Evolutionary conservation across 345 rosid genomes (phyloP), one percentile per base, ranked within the genome.

Genomic region (Nephelium lappaceum): DNA sequence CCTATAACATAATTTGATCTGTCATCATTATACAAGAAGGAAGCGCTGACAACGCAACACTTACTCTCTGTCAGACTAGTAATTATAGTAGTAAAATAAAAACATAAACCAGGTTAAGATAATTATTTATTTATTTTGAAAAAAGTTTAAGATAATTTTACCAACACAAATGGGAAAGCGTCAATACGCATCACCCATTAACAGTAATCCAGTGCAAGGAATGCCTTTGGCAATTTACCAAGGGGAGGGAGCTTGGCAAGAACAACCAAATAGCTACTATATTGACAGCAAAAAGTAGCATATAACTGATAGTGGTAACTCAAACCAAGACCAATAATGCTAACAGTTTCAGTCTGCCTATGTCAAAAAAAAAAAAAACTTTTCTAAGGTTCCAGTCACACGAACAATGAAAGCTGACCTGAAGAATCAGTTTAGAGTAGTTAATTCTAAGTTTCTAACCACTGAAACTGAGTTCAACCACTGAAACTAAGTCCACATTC

Each of bases 321-420:
- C 49, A 72, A 58, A 60, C 36, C 58, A 70, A 49, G 73, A 41
- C 71, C 41, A 49, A 70, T 41, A 24, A 51, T 15, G 16, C n/a
- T 15, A 51, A 51, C 16, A 51, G n/a, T 15, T 15, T 51, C n/a
- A 16, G 7, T 51, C 57, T 15, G n/a, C 16, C 16, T 15, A 51
- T n/a, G 57, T 51, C n/a, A 51, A 31, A 31, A 31, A n/a, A n/a
- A n/a, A n/a, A 57, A 58, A 19, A 58, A n/a, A 58, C 25, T n/a
- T 19, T 1, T 8, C 4, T 21, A 7, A 19, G 25, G 25, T 19
- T 58, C 25, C 3, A 9, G 25, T 8, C 25, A 21, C 25, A 5
- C n/a, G 10, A 58, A 58, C 9, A 58, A 11, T 8, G 25, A 58
- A 58, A 51, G n/a, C n/a, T 58, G 10, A 6, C 63, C 25, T 19